A percentile compares a stretch with the other conserved stretches of the same genome.
phyloP scores from a whole-genome alignment of 129 eudicot genomes.

The Saussurea involucrata region DNA sequence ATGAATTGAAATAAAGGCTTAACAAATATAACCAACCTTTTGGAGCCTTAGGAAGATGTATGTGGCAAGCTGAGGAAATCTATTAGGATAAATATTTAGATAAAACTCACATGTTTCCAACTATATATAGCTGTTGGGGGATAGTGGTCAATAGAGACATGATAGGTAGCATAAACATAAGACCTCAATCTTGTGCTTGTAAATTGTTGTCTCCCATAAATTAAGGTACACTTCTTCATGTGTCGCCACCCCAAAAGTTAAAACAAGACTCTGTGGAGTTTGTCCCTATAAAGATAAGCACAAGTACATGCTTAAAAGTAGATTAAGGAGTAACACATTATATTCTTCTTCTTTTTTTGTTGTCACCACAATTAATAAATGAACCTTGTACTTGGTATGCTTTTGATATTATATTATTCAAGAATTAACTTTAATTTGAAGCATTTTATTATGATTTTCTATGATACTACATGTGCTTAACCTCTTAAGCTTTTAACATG shows the following conservation, averaged over 20 bases:
- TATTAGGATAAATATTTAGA: background rate
- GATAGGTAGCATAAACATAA: slow-evolving; percentile 25
- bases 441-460: background rate
- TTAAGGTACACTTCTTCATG: slow-evolving; percentile 13
- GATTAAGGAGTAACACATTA: slow-evolving; percentile 13
- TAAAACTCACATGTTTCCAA: background rate
- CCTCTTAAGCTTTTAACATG: background rate
- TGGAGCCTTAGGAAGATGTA: background rate
- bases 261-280: slow-evolving; percentile 11
- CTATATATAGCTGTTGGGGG: slow-evolving; percentile 20
- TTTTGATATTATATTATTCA: background rate
- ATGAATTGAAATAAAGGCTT: background rate
- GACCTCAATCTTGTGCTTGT: slow-evolving; percentile 34
- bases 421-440: background rate
- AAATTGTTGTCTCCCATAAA: slow-evolving; percentile 27
- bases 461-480: background rate
- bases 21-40: background rate
- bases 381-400: background rate
- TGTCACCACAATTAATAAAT: background rate
- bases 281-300: slow-evolving; percentile 35
- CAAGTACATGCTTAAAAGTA: slow-evolving; percentile 26
- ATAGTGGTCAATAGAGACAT: slow-evolving; percentile 9
- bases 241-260: slow-evolving; percentile 28
- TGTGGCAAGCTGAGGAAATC: background rate
- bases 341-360: background rate